These are phyloP conservation scores for Neobulgaria alba DNA, from an alignment of 2,329 filamentous ascomycete genomes.

Conservation along the genomic window DNA sequence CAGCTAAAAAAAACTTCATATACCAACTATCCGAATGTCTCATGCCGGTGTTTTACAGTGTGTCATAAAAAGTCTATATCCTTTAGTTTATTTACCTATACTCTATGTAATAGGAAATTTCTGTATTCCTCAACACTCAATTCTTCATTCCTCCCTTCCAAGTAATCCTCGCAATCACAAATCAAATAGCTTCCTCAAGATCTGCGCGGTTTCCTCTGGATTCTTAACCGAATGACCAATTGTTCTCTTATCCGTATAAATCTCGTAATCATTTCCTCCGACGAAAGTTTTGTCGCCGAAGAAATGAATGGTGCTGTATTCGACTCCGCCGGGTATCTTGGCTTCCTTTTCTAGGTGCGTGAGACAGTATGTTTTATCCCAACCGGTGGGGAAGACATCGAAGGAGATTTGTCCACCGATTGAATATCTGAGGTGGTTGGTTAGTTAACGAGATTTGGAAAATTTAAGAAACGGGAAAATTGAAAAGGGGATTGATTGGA, in stretches of 20 bases:
- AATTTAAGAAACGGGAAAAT: background rate
- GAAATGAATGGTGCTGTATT: conserved; percentile 89
- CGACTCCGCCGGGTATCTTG: conserved; percentile 56
- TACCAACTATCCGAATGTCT: no score
- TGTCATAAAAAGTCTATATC: no score
- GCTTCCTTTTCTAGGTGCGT: conserved; percentile 78
- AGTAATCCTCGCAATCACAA: conserved; percentile 34
- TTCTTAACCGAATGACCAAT: conserved; percentile 75
- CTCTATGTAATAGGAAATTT: no score
- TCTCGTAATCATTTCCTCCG: conserved; percentile 95
- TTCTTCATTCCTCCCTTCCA: background rate
- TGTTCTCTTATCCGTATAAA: conserved; percentile 73
- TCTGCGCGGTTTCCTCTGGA: conserved; percentile 72
- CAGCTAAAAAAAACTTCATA: no score
- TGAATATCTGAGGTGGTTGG: conserved; percentile 54
- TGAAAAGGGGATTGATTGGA: no score
- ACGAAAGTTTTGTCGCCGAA: conserved; percentile 92
- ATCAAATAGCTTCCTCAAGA: conserved; percentile 74
- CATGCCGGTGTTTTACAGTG: no score
- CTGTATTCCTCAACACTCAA: no score
- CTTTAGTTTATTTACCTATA: no score
- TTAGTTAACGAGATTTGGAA: background rate
- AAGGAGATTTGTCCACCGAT: conserved; percentile 98
- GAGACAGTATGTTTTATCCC: conserved; percentile 98
- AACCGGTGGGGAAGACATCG: conserved; percentile 91